phyloP scores from a whole-genome alignment of 495 filamentous ascomycete species.

The Jackrogersella multiformis region DNA sequence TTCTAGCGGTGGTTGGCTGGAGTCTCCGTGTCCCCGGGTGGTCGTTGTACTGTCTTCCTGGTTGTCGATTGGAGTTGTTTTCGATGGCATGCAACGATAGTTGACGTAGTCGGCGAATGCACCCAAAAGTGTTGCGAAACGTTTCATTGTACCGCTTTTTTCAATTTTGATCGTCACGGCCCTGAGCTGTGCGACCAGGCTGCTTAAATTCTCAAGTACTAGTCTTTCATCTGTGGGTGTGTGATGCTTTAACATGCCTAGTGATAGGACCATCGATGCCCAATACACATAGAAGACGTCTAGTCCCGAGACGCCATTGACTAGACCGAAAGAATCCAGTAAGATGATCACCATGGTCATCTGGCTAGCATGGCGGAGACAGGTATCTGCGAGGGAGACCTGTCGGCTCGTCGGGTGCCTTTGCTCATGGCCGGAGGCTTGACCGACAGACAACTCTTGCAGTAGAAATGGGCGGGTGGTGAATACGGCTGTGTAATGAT shows the following conservation, averaged over 20 bases:
- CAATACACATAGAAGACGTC: slow-evolving; percentile 29
- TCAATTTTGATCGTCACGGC: neutral
- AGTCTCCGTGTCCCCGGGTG: neutral
- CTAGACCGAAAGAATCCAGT: slow-evolving; percentile 23
- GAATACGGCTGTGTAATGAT: slow-evolving; percentile 43
- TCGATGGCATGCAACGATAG: slow-evolving; percentile 12
- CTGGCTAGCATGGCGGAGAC: slow-evolving; percentile 20
- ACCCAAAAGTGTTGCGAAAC: slow-evolving; percentile 14
- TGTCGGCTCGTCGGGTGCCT: neutral
- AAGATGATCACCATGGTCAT: slow-evolving; percentile 19
- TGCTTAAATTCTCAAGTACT: neutral
- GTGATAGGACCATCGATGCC: slow-evolving; percentile 21
- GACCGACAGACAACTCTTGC: slow-evolving; percentile 4
- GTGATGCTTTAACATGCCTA: slow-evolving; percentile 15
- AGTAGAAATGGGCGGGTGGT: slow-evolving; percentile 45
- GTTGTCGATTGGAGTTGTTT: neutral
- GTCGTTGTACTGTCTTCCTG: neutral
- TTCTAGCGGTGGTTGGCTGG: neutral
- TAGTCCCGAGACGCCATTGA: slow-evolving; percentile 24
- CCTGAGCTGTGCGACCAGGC: slow-evolving; percentile 16
- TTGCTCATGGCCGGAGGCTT: neutral
- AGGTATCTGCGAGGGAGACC: neutral
- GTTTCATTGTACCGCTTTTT: slow-evolving; percentile 31
- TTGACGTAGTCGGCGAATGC: slow-evolving; percentile 28
- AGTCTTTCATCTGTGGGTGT: neutral